Base-by-base conservation (phyloP, 148 eudicot species). In the Polygonum aviculare region DNA sequence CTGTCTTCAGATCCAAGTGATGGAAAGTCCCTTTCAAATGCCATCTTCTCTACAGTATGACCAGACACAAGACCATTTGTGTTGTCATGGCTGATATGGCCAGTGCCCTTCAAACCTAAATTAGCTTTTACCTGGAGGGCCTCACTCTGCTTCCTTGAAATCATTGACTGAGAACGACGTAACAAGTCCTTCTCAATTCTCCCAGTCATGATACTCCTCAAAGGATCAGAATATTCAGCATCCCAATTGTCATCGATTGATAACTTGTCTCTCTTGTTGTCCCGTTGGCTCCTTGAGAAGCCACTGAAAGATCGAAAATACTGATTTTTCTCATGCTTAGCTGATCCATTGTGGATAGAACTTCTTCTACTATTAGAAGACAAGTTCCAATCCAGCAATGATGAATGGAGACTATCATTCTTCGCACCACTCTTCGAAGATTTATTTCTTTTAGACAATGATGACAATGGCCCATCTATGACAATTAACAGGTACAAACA, bases 11-110 rank as follows among this genome's bases (percentile, higher is more conserved):
- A 79, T 72, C 88, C 90, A 77, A 90, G 91, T 48, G 88, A 82
- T 15, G 96, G 97, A 77, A 89, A 93, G 85, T 95, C 93, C 79
- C 80, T 87, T 39, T 88, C 94, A 84, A 92, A 91, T 26, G 89
- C 79, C 79, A 76, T 82, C 81, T 88, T 91, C 69, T 80, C 76
- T 65, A 74, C 74, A 78, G 65, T 81, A 36, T 86, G 80, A 51
- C 80, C 87, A 33, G 86, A 77, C 79, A 71, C 45, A 33, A 80
- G n/a, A 75, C 85, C 90, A 83, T 80, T 90, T 18, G 70, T 82
- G 47, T 76, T 76, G 76, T 57, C 80, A 33, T 74, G 78, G 76
- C 31, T 82, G 78, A 22, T 82, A 51, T 72, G 75, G 40, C 78
- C 74, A 60, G 76, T 76, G 74, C 60, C 80, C 77, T 81, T 85